phyloP scores from a whole-genome alignment of 2,329 filamentous ascomycete genomes.

The Clonostachys solani region DNA sequence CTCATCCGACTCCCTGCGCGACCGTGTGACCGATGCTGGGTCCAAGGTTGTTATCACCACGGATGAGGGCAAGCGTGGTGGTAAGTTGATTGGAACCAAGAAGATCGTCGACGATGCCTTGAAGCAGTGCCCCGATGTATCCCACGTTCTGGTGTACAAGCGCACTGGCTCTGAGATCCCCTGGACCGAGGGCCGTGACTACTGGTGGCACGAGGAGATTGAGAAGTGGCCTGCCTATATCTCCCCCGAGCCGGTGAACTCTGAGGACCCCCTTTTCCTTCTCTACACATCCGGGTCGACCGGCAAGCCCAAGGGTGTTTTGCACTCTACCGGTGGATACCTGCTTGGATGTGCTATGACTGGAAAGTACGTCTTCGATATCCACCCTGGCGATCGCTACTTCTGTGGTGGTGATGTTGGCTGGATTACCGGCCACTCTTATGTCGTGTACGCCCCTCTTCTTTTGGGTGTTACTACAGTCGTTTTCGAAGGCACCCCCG shows the following conservation, averaged over 20 bases:
- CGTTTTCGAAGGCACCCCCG: slow-evolving; percentile 96
- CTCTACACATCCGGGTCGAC: slow-evolving; percentile 98
- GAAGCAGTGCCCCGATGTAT: slow-evolving; percentile 89
- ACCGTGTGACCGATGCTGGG: slow-evolving; percentile 86
- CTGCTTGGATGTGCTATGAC: slow-evolving; percentile 90
- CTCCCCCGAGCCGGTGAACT: slow-evolving; percentile 81
- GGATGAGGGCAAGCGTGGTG: slow-evolving; percentile 96
- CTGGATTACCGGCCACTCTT: slow-evolving; percentile 98
- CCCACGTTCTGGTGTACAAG: slow-evolving; percentile 86
- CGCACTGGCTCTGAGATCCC: slow-evolving; percentile 91
- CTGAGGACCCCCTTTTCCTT: slow-evolving; percentile 94
- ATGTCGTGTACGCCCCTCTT: slow-evolving; percentile 94
- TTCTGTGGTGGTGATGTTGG: slow-evolving; percentile 98
- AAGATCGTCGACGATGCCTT: slow-evolving; percentile 98
- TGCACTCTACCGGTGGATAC: slow-evolving; percentile 96
- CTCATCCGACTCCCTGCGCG: slow-evolving; percentile 90
- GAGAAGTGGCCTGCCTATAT: slow-evolving; percentile 96
- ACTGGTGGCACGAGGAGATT: slow-evolving; percentile 98
- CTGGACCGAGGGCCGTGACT: slow-evolving; percentile 83
- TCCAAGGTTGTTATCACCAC: slow-evolving; percentile 95
- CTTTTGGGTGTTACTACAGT: slow-evolving; percentile 91
- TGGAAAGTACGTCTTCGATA: slow-evolving; percentile 98
- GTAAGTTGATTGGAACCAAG: slow-evolving; percentile 96
- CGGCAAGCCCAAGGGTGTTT: slow-evolving; percentile 96
- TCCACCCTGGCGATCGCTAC: slow-evolving; percentile 88